Percentiles rank a stretch among this genome's conserved stretches.
These are phyloP conservation scores for Epithele typhae DNA, from an alignment of 768 basidiomycete genomes.

Conservation along the genomic window DNA sequence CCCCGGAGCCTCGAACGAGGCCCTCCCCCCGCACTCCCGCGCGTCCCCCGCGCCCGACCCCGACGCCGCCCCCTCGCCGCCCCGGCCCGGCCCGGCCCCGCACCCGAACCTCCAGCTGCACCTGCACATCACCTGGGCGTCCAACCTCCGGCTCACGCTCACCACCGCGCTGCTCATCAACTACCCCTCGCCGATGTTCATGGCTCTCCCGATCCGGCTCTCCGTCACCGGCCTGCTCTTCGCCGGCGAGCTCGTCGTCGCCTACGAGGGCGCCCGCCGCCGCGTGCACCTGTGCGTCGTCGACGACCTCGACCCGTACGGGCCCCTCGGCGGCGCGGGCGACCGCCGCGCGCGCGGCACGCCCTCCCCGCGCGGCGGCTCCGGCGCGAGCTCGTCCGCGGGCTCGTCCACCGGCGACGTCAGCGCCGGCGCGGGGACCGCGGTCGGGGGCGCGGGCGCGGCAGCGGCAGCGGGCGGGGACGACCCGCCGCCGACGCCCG, in stretches of 20 bases:
- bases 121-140: constrained; percentile 79
- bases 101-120: constrained; percentile 85
- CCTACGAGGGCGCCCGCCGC: constrained; percentile 80
- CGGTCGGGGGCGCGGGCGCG: constrained; percentile 56
- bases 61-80: constrained; percentile 53
- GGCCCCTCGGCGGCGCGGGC: constrained; percentile 48
- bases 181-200: constrained; percentile 94
- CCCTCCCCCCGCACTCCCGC: constrained; percentile 1
- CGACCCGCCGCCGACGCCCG: constrained; percentile 40
- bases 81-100: constrained; percentile 61
- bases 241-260: constrained; percentile 82
- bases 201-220: constrained; percentile 93
- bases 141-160: constrained; percentile 83
- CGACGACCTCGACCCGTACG: constrained; percentile 84
- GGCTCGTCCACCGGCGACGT: too few species aligned
- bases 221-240: constrained; percentile 89
- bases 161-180: constrained; percentile 94
- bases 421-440: constrained; percentile 51
- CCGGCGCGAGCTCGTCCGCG: too few species aligned
- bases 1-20: too few species aligned
- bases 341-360: constrained; percentile 27
- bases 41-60: constrained; percentile 18
- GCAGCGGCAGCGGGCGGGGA: constrained; percentile 67
- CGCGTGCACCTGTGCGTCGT: constrained; percentile 86
- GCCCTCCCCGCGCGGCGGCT: constrained; percentile 21